Evolutionary conservation across 345 rosid species (phyloP).

Genomic region (Barbarea vulgaris): DNA sequence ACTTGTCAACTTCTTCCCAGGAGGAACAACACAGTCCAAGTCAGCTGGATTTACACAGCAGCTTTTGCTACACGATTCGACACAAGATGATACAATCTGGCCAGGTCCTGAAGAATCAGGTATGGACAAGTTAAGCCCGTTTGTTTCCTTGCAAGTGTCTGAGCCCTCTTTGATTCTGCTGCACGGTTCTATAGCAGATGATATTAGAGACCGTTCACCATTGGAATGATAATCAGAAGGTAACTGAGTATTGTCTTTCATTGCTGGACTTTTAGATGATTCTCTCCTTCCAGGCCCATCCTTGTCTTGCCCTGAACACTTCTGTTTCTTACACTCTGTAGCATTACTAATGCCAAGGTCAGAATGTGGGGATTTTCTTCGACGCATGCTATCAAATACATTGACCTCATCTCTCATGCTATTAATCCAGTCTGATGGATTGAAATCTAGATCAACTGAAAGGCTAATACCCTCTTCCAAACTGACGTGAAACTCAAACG

Average conservation of each 20-base stretch:
- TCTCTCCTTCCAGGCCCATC: slow-evolving; percentile 42
- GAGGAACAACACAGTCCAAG: slow-evolving; percentile 43
- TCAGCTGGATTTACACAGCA: slow-evolving; percentile 41
- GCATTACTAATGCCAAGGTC: slow-evolving; percentile 45
- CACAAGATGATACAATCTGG: slow-evolving; percentile 37
- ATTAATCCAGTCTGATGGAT: slow-evolving; percentile 70
- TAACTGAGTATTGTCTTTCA: slow-evolving; percentile 37
- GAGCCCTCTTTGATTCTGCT: slow-evolving; percentile 35
- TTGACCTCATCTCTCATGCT: slow-evolving; percentile 59
- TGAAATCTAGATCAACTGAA: slow-evolving; percentile 68
- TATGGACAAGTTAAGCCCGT: slow-evolving; percentile 37
- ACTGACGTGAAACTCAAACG: slow-evolving; percentile 72
- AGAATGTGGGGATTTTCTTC: slow-evolving; percentile 47
- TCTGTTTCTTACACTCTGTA: slow-evolving; percentile 53
- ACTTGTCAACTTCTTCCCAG: slow-evolving; percentile 43
- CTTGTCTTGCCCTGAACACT: slow-evolving; percentile 41
- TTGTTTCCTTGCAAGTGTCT: slow-evolving; percentile 39
- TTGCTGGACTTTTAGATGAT: slow-evolving; percentile 38
- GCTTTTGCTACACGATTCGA: slow-evolving; percentile 43
- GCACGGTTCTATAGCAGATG: slow-evolving; percentile 32
- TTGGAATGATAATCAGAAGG: slow-evolving; percentile 41
- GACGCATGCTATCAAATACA: slow-evolving; percentile 46
- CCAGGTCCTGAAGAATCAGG: slow-evolving; percentile 45
- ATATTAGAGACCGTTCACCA: slow-evolving; percentile 42
- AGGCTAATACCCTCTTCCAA: slow-evolving; percentile 79